phyloP scores from a whole-genome alignment of 2,329 filamentous ascomycete species.

The Monilinia fructigena region DNA sequence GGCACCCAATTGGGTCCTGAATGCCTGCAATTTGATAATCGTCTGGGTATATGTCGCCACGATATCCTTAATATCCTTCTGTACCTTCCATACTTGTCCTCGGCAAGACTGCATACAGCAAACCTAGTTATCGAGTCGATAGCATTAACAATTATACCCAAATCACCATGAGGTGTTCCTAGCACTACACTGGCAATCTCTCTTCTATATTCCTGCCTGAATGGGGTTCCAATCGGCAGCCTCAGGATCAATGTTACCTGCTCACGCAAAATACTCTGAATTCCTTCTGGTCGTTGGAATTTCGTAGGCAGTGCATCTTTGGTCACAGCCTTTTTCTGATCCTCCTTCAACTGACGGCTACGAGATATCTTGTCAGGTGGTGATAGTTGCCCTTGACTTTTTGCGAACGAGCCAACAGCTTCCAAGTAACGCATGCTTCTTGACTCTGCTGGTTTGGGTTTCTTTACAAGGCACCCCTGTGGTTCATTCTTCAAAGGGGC shows the following conservation, averaged over 20 bases:
- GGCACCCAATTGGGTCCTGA: constrained; percentile 56
- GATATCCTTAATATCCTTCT: constrained; percentile 72
- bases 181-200: constrained; percentile 67
- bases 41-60: constrained; percentile 70
- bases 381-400: constrained; percentile 36
- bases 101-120: constrained; percentile 68
- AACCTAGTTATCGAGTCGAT: constrained; percentile 68
- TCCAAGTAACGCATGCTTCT: constrained; percentile 28
- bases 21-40: constrained; percentile 66
- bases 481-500: constrained; percentile 33
- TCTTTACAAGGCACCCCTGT: constrained; percentile 36
- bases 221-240: constrained; percentile 61
- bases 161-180: constrained; percentile 69
- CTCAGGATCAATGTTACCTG: constrained; percentile 38
- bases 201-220: constrained; percentile 67
- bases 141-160: constrained; percentile 67
- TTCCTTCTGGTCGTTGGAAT: constrained; percentile 7
- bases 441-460: constrained; percentile 26
- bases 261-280: constrained; percentile 15
- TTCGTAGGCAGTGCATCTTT: constrained; percentile 4
- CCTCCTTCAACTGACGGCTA: constrained; percentile 4
- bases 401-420: constrained; percentile 35
- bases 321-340: constrained; percentile 12
- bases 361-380: constrained; percentile 24
- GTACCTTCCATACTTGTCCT: constrained; percentile 84